Percentiles rank a stretch among this genome's conserved stretches.
phyloP scores from a whole-genome alignment of 306 rosid genomes.

The Cucurbita moschata region DNA sequence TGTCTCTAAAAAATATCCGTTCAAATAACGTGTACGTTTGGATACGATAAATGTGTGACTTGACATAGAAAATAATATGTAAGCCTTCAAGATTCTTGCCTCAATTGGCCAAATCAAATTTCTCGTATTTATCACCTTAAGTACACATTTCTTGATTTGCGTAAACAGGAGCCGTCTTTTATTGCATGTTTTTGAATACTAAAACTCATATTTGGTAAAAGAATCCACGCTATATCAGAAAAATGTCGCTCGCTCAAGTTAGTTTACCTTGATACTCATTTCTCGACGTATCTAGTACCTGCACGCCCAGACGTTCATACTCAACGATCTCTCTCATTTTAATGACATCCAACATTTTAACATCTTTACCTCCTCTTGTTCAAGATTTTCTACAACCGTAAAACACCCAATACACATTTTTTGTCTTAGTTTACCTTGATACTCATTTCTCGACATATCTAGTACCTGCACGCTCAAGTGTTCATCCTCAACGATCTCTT shows the following conservation, averaged over 20 bases:
- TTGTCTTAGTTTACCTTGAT: too few relatives aligned
- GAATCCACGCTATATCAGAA: not conserved
- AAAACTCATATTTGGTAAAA: not conserved
- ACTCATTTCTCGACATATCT: too few relatives aligned
- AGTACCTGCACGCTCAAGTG: too few relatives aligned
- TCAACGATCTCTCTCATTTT: not conserved
- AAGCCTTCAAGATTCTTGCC: too few relatives aligned
- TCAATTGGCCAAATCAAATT: too few relatives aligned
- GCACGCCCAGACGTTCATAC: too few relatives aligned
- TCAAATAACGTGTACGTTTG: not conserved
- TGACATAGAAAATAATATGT: not conserved
- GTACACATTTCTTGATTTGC: not conserved
- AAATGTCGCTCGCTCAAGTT: too few relatives aligned
- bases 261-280: not conserved
- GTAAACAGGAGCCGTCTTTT: not conserved
- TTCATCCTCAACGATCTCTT: too few relatives aligned
- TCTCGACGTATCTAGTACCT: too few relatives aligned
- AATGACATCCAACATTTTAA: not conserved
- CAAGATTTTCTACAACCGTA: not conserved
- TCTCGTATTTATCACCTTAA: not conserved
- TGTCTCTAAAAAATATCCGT: not conserved
- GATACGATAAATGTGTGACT: not conserved
- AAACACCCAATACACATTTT: too few relatives aligned
- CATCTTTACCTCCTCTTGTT: not conserved
- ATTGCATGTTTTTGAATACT: not conserved